phyloP scores from a whole-genome alignment of 225 moss, liverwort and hornwort genomes.

The Bryum argenteum region DNA sequence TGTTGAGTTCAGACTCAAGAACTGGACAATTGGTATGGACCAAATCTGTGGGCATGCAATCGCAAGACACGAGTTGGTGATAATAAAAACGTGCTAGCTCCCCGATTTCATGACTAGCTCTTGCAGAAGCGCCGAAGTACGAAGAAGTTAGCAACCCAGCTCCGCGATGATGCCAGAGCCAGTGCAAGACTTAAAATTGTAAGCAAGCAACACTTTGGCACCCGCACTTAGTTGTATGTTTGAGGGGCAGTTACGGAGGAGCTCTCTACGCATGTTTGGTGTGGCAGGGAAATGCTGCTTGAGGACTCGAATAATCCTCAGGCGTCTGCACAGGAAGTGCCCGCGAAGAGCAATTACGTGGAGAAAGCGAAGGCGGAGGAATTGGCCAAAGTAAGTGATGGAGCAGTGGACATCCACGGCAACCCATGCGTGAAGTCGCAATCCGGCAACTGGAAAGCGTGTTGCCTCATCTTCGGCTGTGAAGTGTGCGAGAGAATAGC shows the following conservation, averaged over 20 bases:
- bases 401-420: conserved; percentile 56
- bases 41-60: conserved; percentile 1
- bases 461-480: conserved; percentile 61
- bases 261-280: not conserved
- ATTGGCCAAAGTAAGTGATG: conserved; percentile 44
- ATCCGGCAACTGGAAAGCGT: conserved; percentile 59
- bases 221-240: not conserved
- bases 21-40: too few species aligned
- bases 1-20: not conserved
- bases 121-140: conserved; percentile 10
- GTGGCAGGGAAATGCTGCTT: conserved; percentile 45
- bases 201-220: conserved; percentile 10
- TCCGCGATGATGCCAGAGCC: conserved; percentile 37
- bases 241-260: not conserved
- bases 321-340: conserved; percentile 15
- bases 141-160: conserved; percentile 10
- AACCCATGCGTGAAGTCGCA: conserved; percentile 36
- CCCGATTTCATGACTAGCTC: conserved; percentile 21
- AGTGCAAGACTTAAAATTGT: conserved; percentile 51
- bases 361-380: conserved; percentile 30
- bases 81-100: not conserved
- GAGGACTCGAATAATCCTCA: conserved; percentile 26
- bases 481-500: conserved; percentile 91
- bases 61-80: not conserved
- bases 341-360: conserved; percentile 6